These are phyloP conservation scores for Schizothecium vesticola DNA, from an alignment of 495 filamentous ascomycete genomes.

Conservation along the genomic window DNA sequence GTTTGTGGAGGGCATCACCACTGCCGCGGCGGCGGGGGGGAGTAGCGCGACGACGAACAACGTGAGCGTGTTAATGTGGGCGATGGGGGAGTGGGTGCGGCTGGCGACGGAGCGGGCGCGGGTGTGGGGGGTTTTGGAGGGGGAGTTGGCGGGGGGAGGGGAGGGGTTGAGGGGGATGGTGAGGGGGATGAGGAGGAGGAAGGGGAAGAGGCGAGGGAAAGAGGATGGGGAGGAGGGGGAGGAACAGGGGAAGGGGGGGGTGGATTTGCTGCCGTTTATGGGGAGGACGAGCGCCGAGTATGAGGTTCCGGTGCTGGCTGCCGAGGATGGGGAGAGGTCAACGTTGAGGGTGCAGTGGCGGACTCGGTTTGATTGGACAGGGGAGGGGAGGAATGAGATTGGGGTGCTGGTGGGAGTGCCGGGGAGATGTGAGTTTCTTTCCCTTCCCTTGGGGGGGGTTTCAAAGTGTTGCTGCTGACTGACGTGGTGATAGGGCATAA, in stretches of 20 bases:
- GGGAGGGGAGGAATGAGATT: conserved; percentile 52
- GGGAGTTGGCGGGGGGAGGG: conserved; percentile 30
- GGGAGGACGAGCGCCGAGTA: conserved; percentile 41
- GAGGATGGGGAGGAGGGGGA: conserved; percentile 14
- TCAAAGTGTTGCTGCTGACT: neutral
- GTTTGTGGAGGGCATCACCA: conserved; percentile 32
- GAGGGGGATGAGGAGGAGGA: conserved; percentile 19
- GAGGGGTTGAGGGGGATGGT: conserved; percentile 26
- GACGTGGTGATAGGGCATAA: conserved; percentile 40
- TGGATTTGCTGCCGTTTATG: conserved; percentile 36
- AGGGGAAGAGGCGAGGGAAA: conserved; percentile 8
- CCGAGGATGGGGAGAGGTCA: conserved; percentile 16
- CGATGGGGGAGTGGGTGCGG: conserved; percentile 50
- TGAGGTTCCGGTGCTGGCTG: conserved; percentile 24
- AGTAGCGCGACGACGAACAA: conserved; percentile 38
- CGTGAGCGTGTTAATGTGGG: conserved; percentile 43
- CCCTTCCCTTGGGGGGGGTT: neutral
- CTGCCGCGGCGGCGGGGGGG: no score
- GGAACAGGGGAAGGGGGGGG: conserved; percentile 6
- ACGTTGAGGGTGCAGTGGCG: conserved; percentile 47
- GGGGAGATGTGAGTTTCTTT: conserved; percentile 44
- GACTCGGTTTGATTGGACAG: conserved; percentile 59
- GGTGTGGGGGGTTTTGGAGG: conserved; percentile 42
- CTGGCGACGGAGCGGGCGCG: conserved; percentile 39
- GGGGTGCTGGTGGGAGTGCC: conserved; percentile 42